Evolutionary conservation across 108 stramenopile genomes (phyloP).

Genomic region (Cyclotella sp.): DNA sequence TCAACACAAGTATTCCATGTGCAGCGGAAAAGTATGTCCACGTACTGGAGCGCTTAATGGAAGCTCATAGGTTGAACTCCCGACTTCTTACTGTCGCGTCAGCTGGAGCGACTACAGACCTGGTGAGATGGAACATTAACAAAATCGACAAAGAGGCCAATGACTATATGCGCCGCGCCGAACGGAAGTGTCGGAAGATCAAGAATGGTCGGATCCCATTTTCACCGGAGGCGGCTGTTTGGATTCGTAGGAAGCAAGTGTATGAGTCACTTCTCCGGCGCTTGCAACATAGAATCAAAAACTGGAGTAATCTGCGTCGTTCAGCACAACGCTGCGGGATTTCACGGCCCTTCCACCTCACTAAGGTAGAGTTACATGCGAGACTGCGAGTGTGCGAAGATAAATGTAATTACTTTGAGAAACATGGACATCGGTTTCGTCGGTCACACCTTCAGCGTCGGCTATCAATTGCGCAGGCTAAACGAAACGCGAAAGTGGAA

Average conservation of each 20-base stretch:
- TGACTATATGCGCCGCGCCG: slow-evolving; percentile 2
- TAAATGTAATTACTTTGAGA: slow-evolving; percentile 9
- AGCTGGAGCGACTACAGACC: too few species aligned
- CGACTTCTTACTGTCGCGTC: not conserved
- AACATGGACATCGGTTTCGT: slow-evolving; percentile 4
- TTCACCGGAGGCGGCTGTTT: not conserved
- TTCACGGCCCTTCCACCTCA: not conserved
- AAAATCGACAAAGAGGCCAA: not conserved
- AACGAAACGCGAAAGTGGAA: slow-evolving; percentile 5
- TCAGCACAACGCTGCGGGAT: slow-evolving; percentile 10
- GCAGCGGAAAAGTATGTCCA: not conserved
- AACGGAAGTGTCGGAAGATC: slow-evolving; percentile 3
- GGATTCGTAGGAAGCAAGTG: slow-evolving; percentile 10
- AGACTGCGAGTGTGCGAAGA: not conserved
- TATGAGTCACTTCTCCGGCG: slow-evolving; percentile 7
- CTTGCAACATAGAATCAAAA: not conserved
- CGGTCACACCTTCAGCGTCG: slow-evolving; percentile 3
- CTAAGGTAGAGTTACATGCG: not conserved
- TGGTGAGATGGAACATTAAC: too few species aligned
- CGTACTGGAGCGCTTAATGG: not conserved
- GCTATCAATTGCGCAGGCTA: not conserved
- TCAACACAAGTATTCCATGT: slow-evolving; percentile 4
- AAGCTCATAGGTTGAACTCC: not conserved
- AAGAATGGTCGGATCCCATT: slow-evolving; percentile 9
- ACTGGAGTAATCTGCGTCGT: too few species aligned